phyloP scores from a whole-genome alignment of 108 stramenopile species.

The Skeletonema menzelii region DNA sequence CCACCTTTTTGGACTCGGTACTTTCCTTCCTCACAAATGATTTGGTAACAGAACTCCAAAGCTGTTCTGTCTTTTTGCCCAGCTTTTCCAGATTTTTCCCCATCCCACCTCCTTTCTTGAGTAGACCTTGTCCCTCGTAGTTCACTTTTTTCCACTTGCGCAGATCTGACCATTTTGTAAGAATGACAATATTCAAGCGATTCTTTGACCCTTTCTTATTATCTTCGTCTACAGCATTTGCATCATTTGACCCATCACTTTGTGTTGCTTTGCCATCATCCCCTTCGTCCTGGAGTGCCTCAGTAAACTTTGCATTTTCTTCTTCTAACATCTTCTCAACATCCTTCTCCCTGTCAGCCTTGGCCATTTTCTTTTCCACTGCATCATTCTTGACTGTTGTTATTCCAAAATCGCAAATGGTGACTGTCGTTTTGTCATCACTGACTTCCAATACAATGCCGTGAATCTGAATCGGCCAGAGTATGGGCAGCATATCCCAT shows the following conservation, averaged over 20 bases:
- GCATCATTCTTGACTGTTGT: slow-evolving; percentile 27
- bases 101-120: slow-evolving; percentile 8
- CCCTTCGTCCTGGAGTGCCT: slow-evolving; percentile 8
- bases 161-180: slow-evolving; percentile 43
- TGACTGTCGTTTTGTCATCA: slow-evolving; percentile 34
- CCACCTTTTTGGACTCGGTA: neutral
- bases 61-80: slow-evolving; percentile 31
- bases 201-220: neutral
- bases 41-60: slow-evolving; percentile 33
- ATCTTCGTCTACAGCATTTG: neutral
- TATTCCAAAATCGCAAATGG: slow-evolving; percentile 58
- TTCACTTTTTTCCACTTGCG: slow-evolving; percentile 40
- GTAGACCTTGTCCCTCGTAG: slow-evolving; percentile 22
- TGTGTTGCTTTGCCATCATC: neutral
- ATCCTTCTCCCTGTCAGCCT: slow-evolving; percentile 1
- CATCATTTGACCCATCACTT: neutral
- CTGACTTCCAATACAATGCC: slow-evolving; percentile 56
- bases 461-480: slow-evolving; percentile 65
- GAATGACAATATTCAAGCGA: slow-evolving; percentile 38
- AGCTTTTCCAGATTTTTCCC: slow-evolving; percentile 24
- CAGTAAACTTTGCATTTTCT: slow-evolving; percentile 25
- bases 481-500: slow-evolving; percentile 52
- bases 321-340: slow-evolving; percentile 22
- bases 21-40: slow-evolving; percentile 23
- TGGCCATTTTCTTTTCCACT: slow-evolving; percentile 9